A percentile compares a stretch with the other conserved stretches of the same genome.
These are phyloP conservation scores for Thelephora ganbajun DNA, from an alignment of 768 basidiomycete genomes.

Conservation along the genomic window DNA sequence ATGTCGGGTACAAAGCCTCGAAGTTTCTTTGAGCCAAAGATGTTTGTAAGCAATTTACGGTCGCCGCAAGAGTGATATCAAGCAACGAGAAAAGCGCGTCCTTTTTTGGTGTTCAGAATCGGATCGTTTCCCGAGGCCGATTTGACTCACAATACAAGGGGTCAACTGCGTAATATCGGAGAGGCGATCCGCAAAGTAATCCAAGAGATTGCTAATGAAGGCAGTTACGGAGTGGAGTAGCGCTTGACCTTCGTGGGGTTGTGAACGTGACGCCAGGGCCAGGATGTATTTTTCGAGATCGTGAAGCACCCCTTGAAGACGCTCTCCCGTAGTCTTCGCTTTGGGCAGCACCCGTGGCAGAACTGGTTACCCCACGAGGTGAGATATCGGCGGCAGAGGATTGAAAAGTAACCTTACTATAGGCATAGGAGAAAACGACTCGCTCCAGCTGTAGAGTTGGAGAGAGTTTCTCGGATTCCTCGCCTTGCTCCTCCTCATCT, in stretches of 20 bases:
- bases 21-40: slow-evolving; percentile 7
- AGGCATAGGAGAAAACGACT: slow-evolving; percentile 10
- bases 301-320: slow-evolving; percentile 3
- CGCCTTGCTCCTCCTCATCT: slow-evolving; percentile 10
- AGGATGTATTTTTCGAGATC: slow-evolving; percentile 2
- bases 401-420: slow-evolving; percentile 5
- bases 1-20: slow-evolving; percentile 5
- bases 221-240: background rate
- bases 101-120: background rate
- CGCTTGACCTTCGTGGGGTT: background rate
- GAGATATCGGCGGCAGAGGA: background rate
- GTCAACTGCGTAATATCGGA: background rate
- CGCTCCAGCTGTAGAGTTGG: slow-evolving; percentile 11
- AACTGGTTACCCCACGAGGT: background rate
- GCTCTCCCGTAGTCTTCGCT: slow-evolving; percentile 7
- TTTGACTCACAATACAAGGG: background rate
- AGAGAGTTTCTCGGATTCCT: background rate
- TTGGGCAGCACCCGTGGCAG: slow-evolving; percentile 14
- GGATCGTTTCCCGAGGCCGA: background rate
- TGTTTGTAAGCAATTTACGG: slow-evolving; percentile 7
- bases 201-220: background rate
- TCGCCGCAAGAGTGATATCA: slow-evolving; percentile 5
- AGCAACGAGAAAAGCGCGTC: slow-evolving; percentile 6
- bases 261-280: background rate
- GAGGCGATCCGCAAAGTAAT: background rate